Evolutionary conservation across 257 asterid species (phyloP).

Genomic region (Phtheirospermum japonicum): DNA sequence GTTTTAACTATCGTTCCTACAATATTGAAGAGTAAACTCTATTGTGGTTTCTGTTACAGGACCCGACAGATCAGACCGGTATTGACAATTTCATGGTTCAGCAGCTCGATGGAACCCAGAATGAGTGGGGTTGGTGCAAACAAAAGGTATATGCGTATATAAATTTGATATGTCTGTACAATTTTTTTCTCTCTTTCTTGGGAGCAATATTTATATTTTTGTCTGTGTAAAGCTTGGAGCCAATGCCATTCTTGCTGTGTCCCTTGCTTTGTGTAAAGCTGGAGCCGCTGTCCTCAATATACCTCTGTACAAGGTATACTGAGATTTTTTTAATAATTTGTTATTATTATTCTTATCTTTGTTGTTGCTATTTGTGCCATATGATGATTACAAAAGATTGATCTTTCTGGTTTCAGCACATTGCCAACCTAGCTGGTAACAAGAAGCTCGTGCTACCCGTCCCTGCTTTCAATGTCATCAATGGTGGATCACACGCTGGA

Average conservation of each 20-base stretch:
- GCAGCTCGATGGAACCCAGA: slow-evolving; percentile 91
- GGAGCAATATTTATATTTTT: slow-evolving; percentile 6
- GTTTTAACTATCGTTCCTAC: background rate
- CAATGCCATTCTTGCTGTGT: slow-evolving; percentile 91
- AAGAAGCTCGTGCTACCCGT: slow-evolving; percentile 92
- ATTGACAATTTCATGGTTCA: slow-evolving; percentile 95
- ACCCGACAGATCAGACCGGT: slow-evolving; percentile 84
- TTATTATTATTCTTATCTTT: background rate
- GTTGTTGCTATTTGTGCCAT: background rate
- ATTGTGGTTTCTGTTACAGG: slow-evolving; percentile 39
- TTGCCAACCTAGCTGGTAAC: slow-evolving; percentile 94
- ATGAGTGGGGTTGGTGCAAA: slow-evolving; percentile 99
- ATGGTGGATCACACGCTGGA: slow-evolving; percentile 99
- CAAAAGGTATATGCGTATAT: slow-evolving; percentile 61
- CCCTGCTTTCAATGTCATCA: slow-evolving; percentile 97
- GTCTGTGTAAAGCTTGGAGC: slow-evolving; percentile 77
- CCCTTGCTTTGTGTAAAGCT: slow-evolving; percentile 95
- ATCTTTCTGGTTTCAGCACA: slow-evolving; percentile 58
- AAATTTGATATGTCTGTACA: background rate
- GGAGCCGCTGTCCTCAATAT: slow-evolving; percentile 74
- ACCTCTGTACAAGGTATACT: slow-evolving; percentile 82
- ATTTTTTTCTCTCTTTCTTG: background rate
- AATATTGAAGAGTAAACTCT: background rate
- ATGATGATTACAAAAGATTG: slow-evolving; percentile 1
- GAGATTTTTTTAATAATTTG: background rate